A percentile compares a stretch with the other conserved stretches of the same genome.
These are phyloP conservation scores for Aspergillus ruber DNA, from an alignment of 2,329 filamentous ascomycete species.

Conservation along the genomic window DNA sequence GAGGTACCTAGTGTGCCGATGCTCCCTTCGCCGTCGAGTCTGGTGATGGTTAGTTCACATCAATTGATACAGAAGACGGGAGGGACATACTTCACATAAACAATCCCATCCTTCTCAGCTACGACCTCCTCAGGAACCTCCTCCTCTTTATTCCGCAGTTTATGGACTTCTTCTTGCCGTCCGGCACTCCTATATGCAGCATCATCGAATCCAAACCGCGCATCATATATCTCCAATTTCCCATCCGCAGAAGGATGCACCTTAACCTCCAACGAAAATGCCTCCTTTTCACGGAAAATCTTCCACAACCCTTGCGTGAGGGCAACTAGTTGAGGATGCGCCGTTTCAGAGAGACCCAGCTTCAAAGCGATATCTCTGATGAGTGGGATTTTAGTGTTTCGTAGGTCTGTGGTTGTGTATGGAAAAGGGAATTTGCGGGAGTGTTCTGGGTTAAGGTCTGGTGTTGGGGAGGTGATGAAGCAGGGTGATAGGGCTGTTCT, in stretches of 20 bases:
- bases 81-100: slow-evolving; percentile 61
- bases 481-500: slow-evolving; percentile 57
- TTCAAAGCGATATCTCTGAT: slow-evolving; percentile 40
- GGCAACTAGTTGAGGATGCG: slow-evolving; percentile 40
- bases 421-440: slow-evolving; percentile 56
- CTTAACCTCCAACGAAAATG: slow-evolving; percentile 52
- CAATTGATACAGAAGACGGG: background rate
- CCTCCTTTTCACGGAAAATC: slow-evolving; percentile 60
- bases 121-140: slow-evolving; percentile 54
- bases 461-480: slow-evolving; percentile 54
- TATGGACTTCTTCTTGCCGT: slow-evolving; percentile 57
- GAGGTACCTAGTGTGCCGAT: slow-evolving; percentile 62
- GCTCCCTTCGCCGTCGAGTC: slow-evolving; percentile 48
- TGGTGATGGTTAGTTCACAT: slow-evolving; percentile 11
- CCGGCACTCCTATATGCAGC: slow-evolving; percentile 57
- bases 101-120: slow-evolving; percentile 65
- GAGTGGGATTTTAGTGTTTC: slow-evolving; percentile 31
- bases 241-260: slow-evolving; percentile 39
- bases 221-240: slow-evolving; percentile 46
- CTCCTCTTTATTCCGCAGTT: slow-evolving; percentile 45
- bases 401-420: slow-evolving; percentile 46
- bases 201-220: slow-evolving; percentile 63
- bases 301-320: slow-evolving; percentile 51
- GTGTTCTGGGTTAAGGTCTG: slow-evolving; percentile 38
- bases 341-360: slow-evolving; percentile 47